Evolutionary conservation across 2,329 filamentous ascomycete species (phyloP), one percentile per base, ranked within the genome.

Genomic region (Colletotrichum sp.): DNA sequence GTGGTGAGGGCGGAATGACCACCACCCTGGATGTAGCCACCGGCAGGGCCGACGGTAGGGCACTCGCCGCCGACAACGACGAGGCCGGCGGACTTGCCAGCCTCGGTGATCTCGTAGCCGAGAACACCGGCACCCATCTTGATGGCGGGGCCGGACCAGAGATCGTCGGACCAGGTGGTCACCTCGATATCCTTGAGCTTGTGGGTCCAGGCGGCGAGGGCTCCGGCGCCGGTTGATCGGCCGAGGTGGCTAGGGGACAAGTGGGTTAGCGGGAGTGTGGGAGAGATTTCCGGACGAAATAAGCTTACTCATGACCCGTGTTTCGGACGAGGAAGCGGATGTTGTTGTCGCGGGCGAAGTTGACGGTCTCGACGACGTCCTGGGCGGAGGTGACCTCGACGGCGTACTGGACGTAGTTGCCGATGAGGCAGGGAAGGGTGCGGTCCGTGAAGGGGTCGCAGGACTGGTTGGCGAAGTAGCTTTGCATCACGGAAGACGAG

Each of bases 21-120:
- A 16, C 91, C 92, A 7, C 91, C 91, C 80, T 92, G 90, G 5
- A 85, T 88, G 78, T 90, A 93, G 2, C 92, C 92, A 18, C 92
- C 92, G 0, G 89, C 88, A 9, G 91, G 78, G 2, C 91, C 91
- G 7, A 93, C 91, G 0, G 88, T 89, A 1, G 87, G 82, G 77
- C 88, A 90, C 67, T 88, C 86, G 2, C 89, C 90, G 12, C 84
- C 86, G 4, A 91, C 85, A 8, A 89, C 84, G 15, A 85, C 80
- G 3, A 76, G 75, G 26, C 71, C 71, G 15, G 66, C 21, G 12
- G 60, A 52, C 49, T 76, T 75, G 62, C 60, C 32, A 39, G 66
- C 75, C 66, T 76, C 75, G 57, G 71, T 76, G 30, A 85, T 85
- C 52, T 92, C 89, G 28, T 81, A 84, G 0, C 85, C 89, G 57